These are phyloP conservation scores for Euphorbia celastroides DNA, from an alignment of 441 rosid species.

Conservation along the genomic window DNA sequence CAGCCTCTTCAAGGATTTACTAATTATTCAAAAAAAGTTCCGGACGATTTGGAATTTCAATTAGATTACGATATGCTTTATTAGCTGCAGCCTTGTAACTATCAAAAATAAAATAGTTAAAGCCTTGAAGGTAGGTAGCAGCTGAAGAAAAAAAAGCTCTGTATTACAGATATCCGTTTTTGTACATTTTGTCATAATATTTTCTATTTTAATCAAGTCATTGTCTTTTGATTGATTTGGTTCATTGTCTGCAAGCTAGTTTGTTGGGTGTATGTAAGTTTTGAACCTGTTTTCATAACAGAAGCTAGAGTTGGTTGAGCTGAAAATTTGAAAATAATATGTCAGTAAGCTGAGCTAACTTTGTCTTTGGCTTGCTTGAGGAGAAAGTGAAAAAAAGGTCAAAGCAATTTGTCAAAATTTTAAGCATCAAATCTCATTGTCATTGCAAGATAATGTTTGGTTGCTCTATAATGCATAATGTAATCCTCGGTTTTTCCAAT, in stretches of 20 bases:
- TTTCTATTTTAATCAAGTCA: neutral
- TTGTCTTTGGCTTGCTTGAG: neutral
- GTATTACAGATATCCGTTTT: neutral
- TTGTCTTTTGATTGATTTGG: neutral
- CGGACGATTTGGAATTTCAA: neutral
- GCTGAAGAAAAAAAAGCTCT: neutral
- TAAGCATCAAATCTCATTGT: neutral
- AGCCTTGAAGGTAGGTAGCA: neutral
- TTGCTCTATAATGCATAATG: neutral
- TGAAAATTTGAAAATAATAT: too few relatives aligned
- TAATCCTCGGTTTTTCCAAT: too few relatives aligned
- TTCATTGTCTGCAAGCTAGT: neutral
- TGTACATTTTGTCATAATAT: neutral
- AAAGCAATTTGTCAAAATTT: too few relatives aligned
- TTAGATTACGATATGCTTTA: neutral
- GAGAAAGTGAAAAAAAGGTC: too few relatives aligned
- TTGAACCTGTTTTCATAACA: neutral
- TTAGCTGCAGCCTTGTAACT: too few relatives aligned
- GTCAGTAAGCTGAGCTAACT: neutral
- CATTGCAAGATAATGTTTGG: too few relatives aligned
- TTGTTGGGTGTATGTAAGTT: neutral
- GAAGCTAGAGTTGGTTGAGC: too few relatives aligned
- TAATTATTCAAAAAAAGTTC: too few relatives aligned
- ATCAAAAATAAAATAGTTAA: too few relatives aligned
- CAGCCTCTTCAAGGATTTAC: neutral